Evolutionary conservation across 805 yeast species (phyloP), one percentile per base, ranked within the genome.

Genomic region (Pichia kluyveri): DNA sequence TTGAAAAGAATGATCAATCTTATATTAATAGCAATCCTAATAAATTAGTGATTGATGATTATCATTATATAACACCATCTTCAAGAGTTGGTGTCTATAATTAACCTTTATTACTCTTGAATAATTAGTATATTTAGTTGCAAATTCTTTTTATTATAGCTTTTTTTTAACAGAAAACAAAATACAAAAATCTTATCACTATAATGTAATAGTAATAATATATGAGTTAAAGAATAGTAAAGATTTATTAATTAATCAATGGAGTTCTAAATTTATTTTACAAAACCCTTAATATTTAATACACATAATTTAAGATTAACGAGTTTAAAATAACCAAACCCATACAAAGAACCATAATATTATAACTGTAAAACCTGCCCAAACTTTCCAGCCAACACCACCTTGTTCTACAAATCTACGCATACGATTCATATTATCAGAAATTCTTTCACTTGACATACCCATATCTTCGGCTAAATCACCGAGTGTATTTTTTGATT

Each of bases 351-450:
- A 66, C 45, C 80, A 60, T 28, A 65, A 68, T 44, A 75, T 66
- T 15, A 76, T 52, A 8, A 58, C 60, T 52, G 76, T 72, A 43
- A 77, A 71, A 2, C 63, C 46, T 3, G 79, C 64, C 90, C 90
- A 82, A 8, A 75, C 69, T 50, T 77, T 74, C 70, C 83, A 69
- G 49, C 83, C 70, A n/a, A 82, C 73, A 11, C 86, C 83, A 11
- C 83, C 72, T 53, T 69, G 71, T 53, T 77, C 75, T 4, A 86
- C 86, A 79, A 83, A 79, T 3, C 70, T 64, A 64, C 77, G 64
- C 86, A 83, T 78, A 39, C 75, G 69, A 43, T 67, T 68, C 64
- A 74, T 73, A 3, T 83, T 81, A 43, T 67, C 69, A 51, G 75
- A 76, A 45, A 83, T 70, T 48, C 69, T 67, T 2, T 62, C 57